Base-by-base conservation (phyloP, 2,329 filamentous ascomycete genomes). In the Colletotrichum liaoningense region DNA sequence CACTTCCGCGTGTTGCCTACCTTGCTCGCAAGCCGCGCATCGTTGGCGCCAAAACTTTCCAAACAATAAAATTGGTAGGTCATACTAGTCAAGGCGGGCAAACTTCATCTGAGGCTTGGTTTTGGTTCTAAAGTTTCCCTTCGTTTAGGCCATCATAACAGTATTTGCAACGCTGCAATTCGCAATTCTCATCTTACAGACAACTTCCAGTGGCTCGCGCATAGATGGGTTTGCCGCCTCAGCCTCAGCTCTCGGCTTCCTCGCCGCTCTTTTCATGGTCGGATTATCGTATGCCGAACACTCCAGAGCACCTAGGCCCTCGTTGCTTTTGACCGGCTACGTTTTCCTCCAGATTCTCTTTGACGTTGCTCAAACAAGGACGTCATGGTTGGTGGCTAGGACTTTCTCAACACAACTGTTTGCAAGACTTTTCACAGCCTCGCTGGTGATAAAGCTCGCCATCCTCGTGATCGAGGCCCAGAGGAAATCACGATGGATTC, bases 331-430 rank as follows among this genome's bases (percentile, higher is more conserved):
- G 14, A 82, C 77, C 19, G 73, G 77, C 12, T 88, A 84, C 63
- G 73, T 88, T 4, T 74, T 84, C 11, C 49, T 87, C 3, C 84
- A 84, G 1, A 74, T 86, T 0, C 75, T 88, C 1, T 80, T 88
- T 28, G 87, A 89, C 49, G 76, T 82, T 3, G 81, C 81, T 0
- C 84, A 84, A 70, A 78, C 79, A 0, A 80, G 87, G 9, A 88
- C 86, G 0, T 73, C 84, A 3, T 88, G 84, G 80, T 79, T 88
- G 38, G 73, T 78, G 57, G 76, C 76, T 62, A 42, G 57, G 9
- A 76, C 58, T 7, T 60, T 69, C 6, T 35, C 66, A 3, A 70
- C 74, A 11, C 55, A 49, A 16, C 73, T 78, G 6, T 81, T 78
- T 28, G 78, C 81, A 0, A 77, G 79, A 3, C 69, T 86, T 1